Evolutionary conservation across 768 basidiomycete species (phyloP).

Genomic region (Naganishia friedmannii): DNA sequence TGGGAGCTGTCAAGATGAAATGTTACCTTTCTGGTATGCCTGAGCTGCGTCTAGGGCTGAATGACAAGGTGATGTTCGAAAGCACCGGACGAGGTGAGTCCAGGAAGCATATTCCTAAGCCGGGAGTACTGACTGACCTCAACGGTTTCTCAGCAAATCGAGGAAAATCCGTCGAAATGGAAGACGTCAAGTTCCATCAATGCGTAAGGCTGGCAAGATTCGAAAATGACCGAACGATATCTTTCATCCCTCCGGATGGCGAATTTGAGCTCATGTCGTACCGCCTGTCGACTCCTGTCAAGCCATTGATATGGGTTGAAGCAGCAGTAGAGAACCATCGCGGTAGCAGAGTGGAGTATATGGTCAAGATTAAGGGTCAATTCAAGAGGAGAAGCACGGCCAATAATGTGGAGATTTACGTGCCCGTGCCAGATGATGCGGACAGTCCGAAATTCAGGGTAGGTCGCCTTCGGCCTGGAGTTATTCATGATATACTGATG

Average conservation of each 20-base stretch:
- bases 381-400: slow-evolving; percentile 95
- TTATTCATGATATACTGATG: slow-evolving; percentile 20
- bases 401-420: slow-evolving; percentile 97
- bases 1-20: slow-evolving; percentile 99
- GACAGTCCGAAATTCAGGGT: slow-evolving; percentile 96
- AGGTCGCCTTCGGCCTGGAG: slow-evolving; percentile 43
- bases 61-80: slow-evolving; percentile 99
- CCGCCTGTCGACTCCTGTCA: slow-evolving; percentile 91
- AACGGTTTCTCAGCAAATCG: slow-evolving; percentile 63
- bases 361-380: slow-evolving; percentile 90
- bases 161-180: slow-evolving; percentile 98
- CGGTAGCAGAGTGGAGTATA: slow-evolving; percentile 88
- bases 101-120: neutral
- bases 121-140: neutral
- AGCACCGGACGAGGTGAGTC: slow-evolving; percentile 84
- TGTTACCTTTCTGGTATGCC: slow-evolving; percentile 99
- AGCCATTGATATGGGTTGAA: slow-evolving; percentile 96
- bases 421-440: slow-evolving; percentile 98
- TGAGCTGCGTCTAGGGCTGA: slow-evolving; percentile 86
- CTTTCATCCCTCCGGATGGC: slow-evolving; percentile 97
- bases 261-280: slow-evolving; percentile 99
- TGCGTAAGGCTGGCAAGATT: slow-evolving; percentile 95
- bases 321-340: slow-evolving; percentile 91
- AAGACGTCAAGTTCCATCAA: slow-evolving; percentile 99
- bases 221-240: slow-evolving; percentile 97